phyloP scores from a whole-genome alignment of 2,329 filamentous ascomycete species.

The Fusarium aywerte region DNA sequence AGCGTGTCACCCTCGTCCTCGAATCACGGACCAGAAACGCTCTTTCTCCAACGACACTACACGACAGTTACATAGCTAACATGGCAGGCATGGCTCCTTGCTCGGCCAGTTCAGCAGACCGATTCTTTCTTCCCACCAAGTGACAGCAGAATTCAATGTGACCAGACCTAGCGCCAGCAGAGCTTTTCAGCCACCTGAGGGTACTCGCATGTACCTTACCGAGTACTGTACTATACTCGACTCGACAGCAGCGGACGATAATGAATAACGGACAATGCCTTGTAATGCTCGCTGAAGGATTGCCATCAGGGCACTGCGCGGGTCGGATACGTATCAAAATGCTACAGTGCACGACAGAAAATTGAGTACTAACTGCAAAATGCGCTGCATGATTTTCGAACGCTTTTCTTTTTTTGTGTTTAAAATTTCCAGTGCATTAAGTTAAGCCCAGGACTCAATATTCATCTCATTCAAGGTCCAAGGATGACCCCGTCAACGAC shows the following conservation, averaged over 20 bases:
- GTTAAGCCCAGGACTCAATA: not conserved
- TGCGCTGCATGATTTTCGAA: constrained; percentile 11
- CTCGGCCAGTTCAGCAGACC: constrained; percentile 41
- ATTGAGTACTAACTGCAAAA: constrained; percentile 14
- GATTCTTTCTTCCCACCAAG: constrained; percentile 30
- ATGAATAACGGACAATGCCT: not conserved
- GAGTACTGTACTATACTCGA: not conserved
- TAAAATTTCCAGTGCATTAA: not conserved
- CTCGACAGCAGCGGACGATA: too few species aligned
- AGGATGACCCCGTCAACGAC: not conserved
- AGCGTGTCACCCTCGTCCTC: constrained; percentile 56
- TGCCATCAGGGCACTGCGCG: not conserved
- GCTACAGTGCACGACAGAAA: constrained; percentile 20
- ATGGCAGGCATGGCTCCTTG: constrained; percentile 1
- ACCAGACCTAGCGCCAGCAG: constrained; percentile 17
- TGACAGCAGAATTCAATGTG: constrained; percentile 19
- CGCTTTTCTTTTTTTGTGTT: not conserved
- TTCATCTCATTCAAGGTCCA: constrained; percentile 12
- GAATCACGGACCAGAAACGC: constrained; percentile 50
- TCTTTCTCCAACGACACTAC: constrained; percentile 42
- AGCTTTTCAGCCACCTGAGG: constrained; percentile 34
- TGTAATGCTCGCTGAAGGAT: constrained; percentile 7
- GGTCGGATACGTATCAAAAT: constrained; percentile 21
- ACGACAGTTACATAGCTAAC: constrained; percentile 13
- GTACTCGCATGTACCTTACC: not conserved